Evolutionary conservation across 2,329 filamentous ascomycete species (phyloP).

Genomic region (Penicillium sp.): DNA sequence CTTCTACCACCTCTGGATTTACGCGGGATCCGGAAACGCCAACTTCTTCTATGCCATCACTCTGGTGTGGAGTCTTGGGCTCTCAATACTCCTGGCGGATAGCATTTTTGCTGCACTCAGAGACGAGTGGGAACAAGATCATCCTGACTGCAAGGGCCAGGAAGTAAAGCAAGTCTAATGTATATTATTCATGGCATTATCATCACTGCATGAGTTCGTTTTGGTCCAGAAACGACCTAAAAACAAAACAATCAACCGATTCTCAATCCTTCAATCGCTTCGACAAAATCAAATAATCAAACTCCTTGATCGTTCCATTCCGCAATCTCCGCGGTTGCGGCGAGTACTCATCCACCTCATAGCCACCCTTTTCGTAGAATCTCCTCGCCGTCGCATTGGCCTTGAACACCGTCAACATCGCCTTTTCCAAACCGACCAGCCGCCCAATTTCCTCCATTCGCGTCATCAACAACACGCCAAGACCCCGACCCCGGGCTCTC

Average conservation of each 20-base stretch:
- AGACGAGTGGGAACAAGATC: conserved; percentile 91
- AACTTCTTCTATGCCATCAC: conserved; percentile 99
- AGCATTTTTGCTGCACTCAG: conserved; percentile 83
- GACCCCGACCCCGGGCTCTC: conserved; percentile 48
- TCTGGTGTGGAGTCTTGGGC: conserved; percentile 91
- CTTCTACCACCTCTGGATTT: conserved; percentile 98
- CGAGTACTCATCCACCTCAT: conserved; percentile 54
- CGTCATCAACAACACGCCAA: conserved; percentile 55
- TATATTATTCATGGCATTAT: conserved; percentile 17
- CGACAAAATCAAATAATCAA: conserved; percentile 58
- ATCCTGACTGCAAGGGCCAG: conserved; percentile 86
- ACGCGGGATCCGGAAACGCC: conserved; percentile 94
- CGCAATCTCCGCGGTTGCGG: conserved; percentile 53
- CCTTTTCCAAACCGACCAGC: conserved; percentile 53
- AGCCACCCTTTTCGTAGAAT: conserved; percentile 57
- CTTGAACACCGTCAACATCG: conserved; percentile 63
- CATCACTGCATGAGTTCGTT: conserved; percentile 6
- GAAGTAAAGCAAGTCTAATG: conserved; percentile 79
- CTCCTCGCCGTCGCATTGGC: conserved; percentile 50
- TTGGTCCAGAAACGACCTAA: conserved; percentile 1
- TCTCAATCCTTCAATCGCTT: conserved; percentile 38
- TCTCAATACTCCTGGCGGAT: conserved; percentile 85
- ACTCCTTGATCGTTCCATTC: conserved; percentile 52
- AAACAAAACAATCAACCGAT: conserved; percentile 2
- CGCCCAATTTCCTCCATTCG: conserved; percentile 52